phyloP scores from a whole-genome alignment of 768 basidiomycete species.

The Mycena amicta region DNA sequence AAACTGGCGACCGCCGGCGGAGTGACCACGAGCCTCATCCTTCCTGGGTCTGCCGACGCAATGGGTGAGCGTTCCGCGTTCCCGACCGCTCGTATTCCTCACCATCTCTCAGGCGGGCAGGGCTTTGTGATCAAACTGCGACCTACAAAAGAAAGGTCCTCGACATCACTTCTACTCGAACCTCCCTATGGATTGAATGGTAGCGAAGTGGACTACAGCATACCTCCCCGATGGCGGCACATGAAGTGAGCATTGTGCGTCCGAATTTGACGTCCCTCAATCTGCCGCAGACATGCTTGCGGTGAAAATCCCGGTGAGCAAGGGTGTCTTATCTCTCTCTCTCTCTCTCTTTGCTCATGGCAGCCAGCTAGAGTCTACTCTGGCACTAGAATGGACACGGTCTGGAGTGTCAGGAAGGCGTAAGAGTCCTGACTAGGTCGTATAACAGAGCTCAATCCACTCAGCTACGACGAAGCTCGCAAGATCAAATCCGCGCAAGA shows the following conservation, averaged over 20 bases:
- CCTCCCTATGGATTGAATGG: too few relatives aligned
- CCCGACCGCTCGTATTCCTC: too few relatives aligned
- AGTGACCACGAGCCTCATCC: constrained; percentile 70
- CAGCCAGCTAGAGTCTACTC: constrained; percentile 45
- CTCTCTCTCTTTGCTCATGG: constrained; percentile 11
- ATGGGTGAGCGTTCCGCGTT: too few relatives aligned
- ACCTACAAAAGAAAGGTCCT: too few relatives aligned
- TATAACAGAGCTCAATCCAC: too few relatives aligned
- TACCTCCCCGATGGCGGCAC: constrained; percentile 63
- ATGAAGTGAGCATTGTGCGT: constrained; percentile 66
- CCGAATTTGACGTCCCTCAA: background rate
- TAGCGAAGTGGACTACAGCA: constrained; percentile 38
- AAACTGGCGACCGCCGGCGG: constrained; percentile 64
- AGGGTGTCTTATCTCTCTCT: background rate
- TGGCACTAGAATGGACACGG: constrained; percentile 63
- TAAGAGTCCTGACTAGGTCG: too few relatives aligned
- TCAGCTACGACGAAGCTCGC: constrained; percentile 67
- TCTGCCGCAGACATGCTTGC: constrained; percentile 45
- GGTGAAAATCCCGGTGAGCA: constrained; percentile 61
- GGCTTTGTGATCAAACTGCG: too few relatives aligned
- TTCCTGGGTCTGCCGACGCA: constrained; percentile 68
- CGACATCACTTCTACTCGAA: too few relatives aligned
- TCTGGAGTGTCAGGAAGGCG: constrained; percentile 66
- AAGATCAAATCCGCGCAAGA: constrained; percentile 68
- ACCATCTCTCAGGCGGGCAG: too few relatives aligned